Percentiles rank a stretch among this genome's conserved stretches.
Conservation (phyloP, 2,329 filamentous ascomycete species). For the Ophiostoma himal-ulmi region DNA sequence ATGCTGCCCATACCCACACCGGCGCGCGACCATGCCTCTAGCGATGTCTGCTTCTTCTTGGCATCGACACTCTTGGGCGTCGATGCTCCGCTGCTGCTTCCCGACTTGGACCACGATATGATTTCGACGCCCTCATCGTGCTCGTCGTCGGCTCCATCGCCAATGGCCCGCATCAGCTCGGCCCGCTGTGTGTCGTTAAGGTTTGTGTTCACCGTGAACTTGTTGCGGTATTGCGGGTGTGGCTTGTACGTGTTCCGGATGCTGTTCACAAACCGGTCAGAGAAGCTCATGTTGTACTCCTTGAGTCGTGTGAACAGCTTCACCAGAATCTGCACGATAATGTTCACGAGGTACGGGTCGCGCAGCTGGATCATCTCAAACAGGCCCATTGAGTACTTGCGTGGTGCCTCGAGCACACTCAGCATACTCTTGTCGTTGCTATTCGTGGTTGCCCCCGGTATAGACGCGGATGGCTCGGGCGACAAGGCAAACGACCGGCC, state of each 20-base stretch:
- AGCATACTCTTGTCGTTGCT: constrained; percentile 34
- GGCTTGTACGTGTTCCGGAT: constrained; percentile 64
- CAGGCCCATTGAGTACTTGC: constrained; percentile 59
- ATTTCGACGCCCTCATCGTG: constrained; percentile 18
- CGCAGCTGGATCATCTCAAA: constrained; percentile 85
- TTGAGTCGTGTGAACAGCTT: constrained; percentile 80
- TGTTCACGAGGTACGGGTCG: constrained; percentile 76
- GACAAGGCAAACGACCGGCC: background rate
- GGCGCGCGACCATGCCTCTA: constrained; percentile 27
- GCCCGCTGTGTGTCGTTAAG: constrained; percentile 77
- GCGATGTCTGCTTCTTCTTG: constrained; percentile 31
- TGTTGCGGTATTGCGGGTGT: constrained; percentile 47
- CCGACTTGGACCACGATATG: constrained; percentile 33
- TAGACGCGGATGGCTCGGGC: background rate
- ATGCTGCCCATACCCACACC: background rate
- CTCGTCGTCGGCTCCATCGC: constrained; percentile 47
- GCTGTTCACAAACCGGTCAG: constrained; percentile 42
- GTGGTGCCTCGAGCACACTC: constrained; percentile 58
- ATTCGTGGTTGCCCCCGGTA: background rate
- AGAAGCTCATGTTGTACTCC: constrained; percentile 67
- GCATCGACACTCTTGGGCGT: constrained; percentile 14
- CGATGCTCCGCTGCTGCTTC: constrained; percentile 6
- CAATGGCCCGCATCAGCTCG: constrained; percentile 62
- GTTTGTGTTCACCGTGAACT: constrained; percentile 65
- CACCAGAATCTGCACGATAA: constrained; percentile 73